Evolutionary conservation across 2,329 filamentous ascomycete genomes (phyloP).

Genomic region (Grosmannia serpens): DNA sequence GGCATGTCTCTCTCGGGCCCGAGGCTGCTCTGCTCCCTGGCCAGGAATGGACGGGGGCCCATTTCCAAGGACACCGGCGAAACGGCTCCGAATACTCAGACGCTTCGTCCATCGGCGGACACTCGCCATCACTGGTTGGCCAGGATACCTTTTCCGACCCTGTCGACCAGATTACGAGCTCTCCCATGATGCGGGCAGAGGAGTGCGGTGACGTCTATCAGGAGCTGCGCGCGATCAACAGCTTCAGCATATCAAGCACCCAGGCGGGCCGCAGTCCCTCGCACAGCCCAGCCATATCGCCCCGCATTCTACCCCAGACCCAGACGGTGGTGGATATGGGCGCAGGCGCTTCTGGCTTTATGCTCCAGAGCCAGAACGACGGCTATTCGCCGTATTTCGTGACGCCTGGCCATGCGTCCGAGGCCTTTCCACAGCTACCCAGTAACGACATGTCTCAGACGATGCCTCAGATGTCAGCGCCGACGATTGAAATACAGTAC

Average conservation of each 20-base stretch:
- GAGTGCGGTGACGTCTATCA: conserved; percentile 59
- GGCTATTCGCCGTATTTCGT: conserved; percentile 32
- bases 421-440: conserved; percentile 42
- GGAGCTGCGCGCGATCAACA: conserved; percentile 64
- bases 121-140: conserved; percentile 67
- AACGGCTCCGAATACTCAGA: conserved; percentile 88
- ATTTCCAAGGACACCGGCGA: conserved; percentile 73
- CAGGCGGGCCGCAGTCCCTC: conserved; percentile 63
- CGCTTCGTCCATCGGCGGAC: conserved; percentile 68
- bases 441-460: conserved; percentile 53
- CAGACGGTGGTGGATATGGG: conserved; percentile 33
- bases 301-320: conserved; percentile 46
- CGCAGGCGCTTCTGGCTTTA: conserved; percentile 27
- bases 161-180: conserved; percentile 59
- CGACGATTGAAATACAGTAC: conserved; percentile 88
- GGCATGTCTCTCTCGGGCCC: conserved; percentile 45
- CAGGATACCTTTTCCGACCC: conserved; percentile 71
- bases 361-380: conserved; percentile 28
- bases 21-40: conserved; percentile 43
- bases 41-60: conserved; percentile 42
- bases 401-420: conserved; percentile 26
- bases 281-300: conserved; percentile 57
- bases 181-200: conserved; percentile 66
- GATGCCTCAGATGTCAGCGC: conserved; percentile 67
- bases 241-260: conserved; percentile 69